Base-by-base conservation (phyloP, 805 yeast genomes). In the Myxozyma neglecta region DNA sequence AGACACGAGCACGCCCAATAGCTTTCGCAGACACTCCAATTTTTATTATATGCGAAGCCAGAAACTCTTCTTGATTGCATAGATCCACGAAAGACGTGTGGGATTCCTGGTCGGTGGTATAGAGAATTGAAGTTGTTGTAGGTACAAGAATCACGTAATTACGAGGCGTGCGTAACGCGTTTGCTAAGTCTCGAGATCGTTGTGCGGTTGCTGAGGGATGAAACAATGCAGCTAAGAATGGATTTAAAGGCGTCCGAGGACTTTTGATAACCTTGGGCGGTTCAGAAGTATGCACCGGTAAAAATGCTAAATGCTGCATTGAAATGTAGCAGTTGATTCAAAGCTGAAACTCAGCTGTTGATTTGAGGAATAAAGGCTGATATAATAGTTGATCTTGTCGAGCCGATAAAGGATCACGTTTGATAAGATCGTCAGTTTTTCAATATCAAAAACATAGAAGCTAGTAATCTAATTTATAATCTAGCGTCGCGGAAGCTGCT, bases 131-230 rank as follows among this genome's bases (percentile, higher is more conserved):
- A 32, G 74, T 70, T 0, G 86, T 74, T 3, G 85, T 82, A 0
- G 96, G 96, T 0, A 86, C 84, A 14, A 88, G 70, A 11, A 88
- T 70, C 3, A 84, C 78, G 70, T 79, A 84, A n/a, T 80, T 81
- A 35, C 77, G 79, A 39, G 87, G 84, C 9, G 57, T 14, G 55
- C 47, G 52, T 8, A 65, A 50, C 6, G 69, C 66, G 14, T 53
- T 34, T n/a, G 49, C 43, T 14, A 65, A 49, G 35, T 65, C 69
- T 18, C 65, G 53, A 14, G 67, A 62, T 32, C 65, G 62, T 45
- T 66, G 49, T 7, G 56, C 37, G 8, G 39, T 16, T 14, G 64
- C 63, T 9, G 58, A 39, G 7, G 67, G 68, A 47, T 57, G 56
- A 43, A 65, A 60, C 10, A 65, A 37, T 34, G 68, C 59, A n/a